These are phyloP conservation scores for Colletotrichum ledebouriae DNA, from an alignment of 2,329 filamentous ascomycete genomes.

Conservation along the genomic window DNA sequence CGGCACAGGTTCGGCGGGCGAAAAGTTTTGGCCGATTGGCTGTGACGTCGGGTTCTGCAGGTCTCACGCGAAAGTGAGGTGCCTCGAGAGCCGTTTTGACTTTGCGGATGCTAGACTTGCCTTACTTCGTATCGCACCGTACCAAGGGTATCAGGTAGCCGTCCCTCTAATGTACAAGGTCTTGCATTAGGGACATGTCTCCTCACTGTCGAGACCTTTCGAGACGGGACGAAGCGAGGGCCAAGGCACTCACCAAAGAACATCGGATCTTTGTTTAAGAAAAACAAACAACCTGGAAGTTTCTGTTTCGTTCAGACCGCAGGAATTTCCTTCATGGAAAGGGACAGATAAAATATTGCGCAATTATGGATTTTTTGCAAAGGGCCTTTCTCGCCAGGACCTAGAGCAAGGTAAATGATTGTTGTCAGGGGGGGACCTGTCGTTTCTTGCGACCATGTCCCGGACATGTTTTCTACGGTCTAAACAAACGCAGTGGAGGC, in stretches of 20 bases:
- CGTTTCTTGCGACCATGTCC: constrained; percentile 32
- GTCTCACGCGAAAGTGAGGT: no score
- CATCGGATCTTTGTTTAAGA: constrained; percentile 17
- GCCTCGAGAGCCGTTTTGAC: constrained; percentile 6
- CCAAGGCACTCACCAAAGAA: constrained; percentile 15
- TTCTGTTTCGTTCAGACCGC: neutral
- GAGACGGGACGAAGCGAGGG: constrained; percentile 36
- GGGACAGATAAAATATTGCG: neutral
- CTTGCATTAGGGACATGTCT: constrained; percentile 19
- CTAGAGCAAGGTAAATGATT: neutral
- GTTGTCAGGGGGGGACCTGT: constrained; percentile 12
- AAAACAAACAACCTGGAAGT: neutral
- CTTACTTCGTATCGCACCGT: no score
- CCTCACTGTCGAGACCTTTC: constrained; percentile 24
- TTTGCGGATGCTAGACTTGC: constrained; percentile 3
- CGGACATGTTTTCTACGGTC: constrained; percentile 29
- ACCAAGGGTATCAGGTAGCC: neutral
- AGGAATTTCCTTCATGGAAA: constrained; percentile 28
- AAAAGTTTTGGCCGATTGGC: constrained; percentile 33
- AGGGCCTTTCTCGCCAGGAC: no score
- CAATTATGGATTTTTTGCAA: neutral
- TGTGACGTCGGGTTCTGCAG: constrained; percentile 23
- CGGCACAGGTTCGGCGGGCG: no score
- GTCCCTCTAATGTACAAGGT: constrained; percentile 16
- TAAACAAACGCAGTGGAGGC: constrained; percentile 31